Conservation (phyloP, 2,329 filamentous ascomycete species). For the Xylariaceae sp. region DNA sequence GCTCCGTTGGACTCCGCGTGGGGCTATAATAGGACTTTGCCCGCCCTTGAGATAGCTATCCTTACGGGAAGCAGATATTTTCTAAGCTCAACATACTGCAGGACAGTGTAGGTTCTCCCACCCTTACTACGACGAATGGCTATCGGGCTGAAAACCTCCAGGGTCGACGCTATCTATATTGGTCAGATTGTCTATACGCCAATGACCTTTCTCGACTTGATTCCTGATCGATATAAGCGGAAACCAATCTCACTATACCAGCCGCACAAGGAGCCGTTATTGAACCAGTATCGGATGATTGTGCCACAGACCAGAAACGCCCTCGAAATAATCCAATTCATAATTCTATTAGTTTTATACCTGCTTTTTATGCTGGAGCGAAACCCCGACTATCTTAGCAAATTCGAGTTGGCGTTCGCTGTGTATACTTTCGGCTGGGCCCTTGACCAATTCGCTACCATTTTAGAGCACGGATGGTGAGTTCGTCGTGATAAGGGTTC, state of each 20-base stretch:
- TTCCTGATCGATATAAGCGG: conserved; percentile 81
- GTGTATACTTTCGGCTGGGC: conserved; percentile 76
- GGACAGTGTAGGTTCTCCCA: conserved; percentile 57
- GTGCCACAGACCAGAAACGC: conserved; percentile 74
- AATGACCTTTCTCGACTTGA: conserved; percentile 74
- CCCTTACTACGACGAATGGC: not conserved
- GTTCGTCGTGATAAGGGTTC: conserved; percentile 17
- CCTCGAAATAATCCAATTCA: conserved; percentile 71
- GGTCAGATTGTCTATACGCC: conserved; percentile 80
- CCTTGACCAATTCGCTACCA: conserved; percentile 71
- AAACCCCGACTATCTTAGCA: conserved; percentile 52
- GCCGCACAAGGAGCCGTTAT: conserved; percentile 66
- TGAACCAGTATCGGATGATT: conserved; percentile 82
- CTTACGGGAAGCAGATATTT: conserved; percentile 77
- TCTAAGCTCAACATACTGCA: conserved; percentile 70
- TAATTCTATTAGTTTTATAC: conserved; percentile 65
- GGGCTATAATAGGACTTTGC: conserved; percentile 58
- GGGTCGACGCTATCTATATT: conserved; percentile 74
- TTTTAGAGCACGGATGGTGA: conserved; percentile 67
- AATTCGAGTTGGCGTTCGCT: conserved; percentile 62
- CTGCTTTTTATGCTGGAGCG: conserved; percentile 67
- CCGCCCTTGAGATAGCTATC: conserved; percentile 78
- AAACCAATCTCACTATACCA: conserved; percentile 79
- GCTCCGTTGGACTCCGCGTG: conserved; percentile 48
- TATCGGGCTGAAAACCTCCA: conserved; percentile 23